Percentiles rank a stretch among this genome's conserved stretches.
These are phyloP conservation scores for Eucalyptus tenuipes DNA, from an alignment of 345 rosid genomes.

Conservation along the genomic window DNA sequence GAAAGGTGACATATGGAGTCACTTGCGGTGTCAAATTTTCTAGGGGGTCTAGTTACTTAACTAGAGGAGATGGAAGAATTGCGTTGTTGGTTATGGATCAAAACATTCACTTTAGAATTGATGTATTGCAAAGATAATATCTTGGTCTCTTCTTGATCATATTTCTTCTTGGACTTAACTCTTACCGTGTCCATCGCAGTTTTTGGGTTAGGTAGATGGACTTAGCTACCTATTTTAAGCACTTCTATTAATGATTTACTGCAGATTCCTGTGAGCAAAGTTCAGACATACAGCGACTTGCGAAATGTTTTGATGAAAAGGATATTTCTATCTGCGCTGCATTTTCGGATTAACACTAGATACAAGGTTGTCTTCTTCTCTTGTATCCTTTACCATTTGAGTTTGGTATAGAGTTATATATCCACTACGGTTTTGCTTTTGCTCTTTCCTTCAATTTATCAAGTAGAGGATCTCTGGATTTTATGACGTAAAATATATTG, in stretches of 20 bases:
- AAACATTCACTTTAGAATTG: not conserved
- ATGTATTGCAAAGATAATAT: not conserved
- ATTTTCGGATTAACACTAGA: slow-evolving; percentile 94
- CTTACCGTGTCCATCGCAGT: not conserved
- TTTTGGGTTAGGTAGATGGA: not conserved
- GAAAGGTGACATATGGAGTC: not conserved
- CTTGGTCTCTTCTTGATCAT: not conserved
- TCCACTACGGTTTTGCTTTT: not conserved
- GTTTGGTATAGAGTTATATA: not conserved
- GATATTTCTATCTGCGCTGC: slow-evolving; percentile 96
- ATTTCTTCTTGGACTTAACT: not conserved
- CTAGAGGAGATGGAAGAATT: not conserved
- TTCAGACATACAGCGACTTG: slow-evolving; percentile 80
- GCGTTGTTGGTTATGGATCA: not conserved
- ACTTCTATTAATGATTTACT: slow-evolving; percentile 1
- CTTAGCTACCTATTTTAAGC: not conserved
- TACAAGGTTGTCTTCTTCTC: slow-evolving; percentile 56
- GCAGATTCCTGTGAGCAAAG: slow-evolving; percentile 93
- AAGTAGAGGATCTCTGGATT: not conserved
- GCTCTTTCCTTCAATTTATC: not conserved
- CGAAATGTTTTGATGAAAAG: slow-evolving; percentile 95
- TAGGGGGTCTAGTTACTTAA: not conserved
- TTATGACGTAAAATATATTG: not conserved
- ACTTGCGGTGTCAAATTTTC: not conserved
- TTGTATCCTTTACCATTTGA: not conserved